Percentiles rank a stretch among this genome's conserved stretches.
phyloP scores from a whole-genome alignment of 352 stramenopile species.

The Phytophthora sp. region DNA sequence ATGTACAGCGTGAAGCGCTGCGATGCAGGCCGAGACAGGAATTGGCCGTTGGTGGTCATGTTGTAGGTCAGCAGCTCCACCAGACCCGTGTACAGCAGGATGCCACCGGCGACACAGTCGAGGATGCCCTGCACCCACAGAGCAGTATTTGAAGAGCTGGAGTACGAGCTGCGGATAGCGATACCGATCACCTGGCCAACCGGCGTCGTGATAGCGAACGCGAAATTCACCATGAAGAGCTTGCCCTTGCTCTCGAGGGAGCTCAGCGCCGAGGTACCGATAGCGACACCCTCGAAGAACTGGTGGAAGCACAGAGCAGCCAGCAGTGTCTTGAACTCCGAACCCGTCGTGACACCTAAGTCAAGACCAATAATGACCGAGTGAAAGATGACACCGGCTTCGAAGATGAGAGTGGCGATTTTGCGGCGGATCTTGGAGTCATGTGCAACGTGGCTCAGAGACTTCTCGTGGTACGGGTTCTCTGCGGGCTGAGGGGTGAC shows the following conservation, averaged over 20 bases:
- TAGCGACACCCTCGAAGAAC: constrained; percentile 76
- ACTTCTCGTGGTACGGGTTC: constrained; percentile 24
- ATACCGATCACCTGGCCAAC: constrained; percentile 67
- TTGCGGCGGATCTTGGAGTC: constrained; percentile 35
- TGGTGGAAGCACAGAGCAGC: constrained; percentile 76
- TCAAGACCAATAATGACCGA: constrained; percentile 74
- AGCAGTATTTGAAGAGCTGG: constrained; percentile 44
- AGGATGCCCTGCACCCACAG: constrained; percentile 70
- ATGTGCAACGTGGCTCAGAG: constrained; percentile 1
- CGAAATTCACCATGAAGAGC: constrained; percentile 51
- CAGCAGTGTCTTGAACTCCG: constrained; percentile 66
- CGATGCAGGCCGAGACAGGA: constrained; percentile 38
- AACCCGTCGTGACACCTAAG: constrained; percentile 52
- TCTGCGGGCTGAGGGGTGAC: constrained; percentile 22
- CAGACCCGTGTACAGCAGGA: constrained; percentile 74
- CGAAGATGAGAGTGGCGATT: constrained; percentile 59
- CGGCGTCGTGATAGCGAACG: constrained; percentile 63
- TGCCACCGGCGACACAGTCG: constrained; percentile 68
- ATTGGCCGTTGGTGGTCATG: constrained; percentile 69
- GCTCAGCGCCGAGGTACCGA: constrained; percentile 50
- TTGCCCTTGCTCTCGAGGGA: constrained; percentile 46
- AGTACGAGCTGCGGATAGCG: constrained; percentile 57
- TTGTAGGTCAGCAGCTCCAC: constrained; percentile 76
- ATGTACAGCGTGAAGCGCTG: constrained; percentile 54
- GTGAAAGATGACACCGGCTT: constrained; percentile 65